A percentile compares a stretch with the other conserved stretches of the same genome.
These are phyloP conservation scores for Yarrowia keelungensis DNA, from an alignment of 805 yeast genomes.

Conservation along the genomic window DNA sequence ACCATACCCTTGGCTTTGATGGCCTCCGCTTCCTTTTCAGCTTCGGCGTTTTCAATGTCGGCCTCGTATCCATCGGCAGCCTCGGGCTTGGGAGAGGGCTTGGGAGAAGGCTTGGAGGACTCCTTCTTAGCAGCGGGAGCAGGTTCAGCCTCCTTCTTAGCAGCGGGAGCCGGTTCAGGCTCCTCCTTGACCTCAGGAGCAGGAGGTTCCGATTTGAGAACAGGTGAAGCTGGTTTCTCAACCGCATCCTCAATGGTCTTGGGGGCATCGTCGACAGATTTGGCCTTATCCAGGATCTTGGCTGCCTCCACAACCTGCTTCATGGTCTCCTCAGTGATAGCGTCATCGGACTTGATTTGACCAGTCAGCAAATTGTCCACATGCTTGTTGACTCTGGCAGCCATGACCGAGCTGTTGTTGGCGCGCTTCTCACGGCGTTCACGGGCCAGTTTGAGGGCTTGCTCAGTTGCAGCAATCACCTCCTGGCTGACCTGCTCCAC, in stretches of 20 bases:
- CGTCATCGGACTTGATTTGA: background rate
- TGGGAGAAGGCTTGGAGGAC: background rate
- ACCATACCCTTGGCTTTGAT: background rate
- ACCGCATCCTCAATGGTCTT: background rate
- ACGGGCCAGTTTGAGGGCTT: constrained; percentile 4
- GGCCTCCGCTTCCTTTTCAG: background rate
- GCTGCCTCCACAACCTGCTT: constrained; percentile 11
- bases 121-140: background rate
- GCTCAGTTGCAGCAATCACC: constrained; percentile 15
- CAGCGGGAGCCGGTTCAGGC: too few species aligned
- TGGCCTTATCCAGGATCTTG: background rate
- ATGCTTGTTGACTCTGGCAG: constrained; percentile 8
- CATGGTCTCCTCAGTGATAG: background rate
- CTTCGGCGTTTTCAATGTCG: constrained; percentile 7
- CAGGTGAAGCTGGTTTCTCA: background rate
- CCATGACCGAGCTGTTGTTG: background rate
- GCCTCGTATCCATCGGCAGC: constrained; percentile 7
- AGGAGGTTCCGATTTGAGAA: background rate
- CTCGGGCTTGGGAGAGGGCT: background rate
- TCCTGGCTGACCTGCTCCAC: constrained; percentile 32
- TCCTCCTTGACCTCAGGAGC: background rate
- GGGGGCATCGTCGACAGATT: background rate
- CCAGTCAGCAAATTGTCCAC: background rate
- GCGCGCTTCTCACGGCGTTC: constrained; percentile 11
- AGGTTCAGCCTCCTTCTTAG: background rate